phyloP scores from a whole-genome alignment of 306 rosid species.

The Datisca glomerata region DNA sequence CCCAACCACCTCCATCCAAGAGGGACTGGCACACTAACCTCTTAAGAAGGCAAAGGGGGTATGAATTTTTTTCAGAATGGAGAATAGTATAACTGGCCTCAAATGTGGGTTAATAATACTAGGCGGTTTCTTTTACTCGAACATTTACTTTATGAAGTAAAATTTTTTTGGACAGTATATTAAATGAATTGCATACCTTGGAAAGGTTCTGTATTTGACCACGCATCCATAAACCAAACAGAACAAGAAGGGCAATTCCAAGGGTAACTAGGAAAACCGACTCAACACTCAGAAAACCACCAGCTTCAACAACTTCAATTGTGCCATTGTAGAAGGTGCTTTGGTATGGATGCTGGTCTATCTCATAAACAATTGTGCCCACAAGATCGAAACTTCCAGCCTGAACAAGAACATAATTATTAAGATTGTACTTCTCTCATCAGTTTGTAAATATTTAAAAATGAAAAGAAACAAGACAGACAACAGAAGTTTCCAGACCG shows the following conservation, averaged over 20 bases:
- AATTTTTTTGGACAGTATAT: no score
- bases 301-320: slow-evolving; percentile 76
- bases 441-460: neutral
- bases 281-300: slow-evolving; percentile 62
- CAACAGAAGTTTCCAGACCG: no score
- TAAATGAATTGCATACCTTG: slow-evolving; percentile 55
- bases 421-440: neutral
- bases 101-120: no score
- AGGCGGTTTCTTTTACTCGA: no score
- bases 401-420: slow-evolving; percentile 30
- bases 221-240: slow-evolving; percentile 65
- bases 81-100: no score
- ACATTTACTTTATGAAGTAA: no score
- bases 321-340: slow-evolving; percentile 86
- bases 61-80: no score
- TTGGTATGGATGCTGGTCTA: slow-evolving; percentile 71
- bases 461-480: neutral
- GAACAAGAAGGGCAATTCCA: slow-evolving; percentile 67
- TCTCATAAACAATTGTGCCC: slow-evolving; percentile 70
- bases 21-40: no score
- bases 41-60: no score
- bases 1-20: no score
- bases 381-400: slow-evolving; percentile 87
- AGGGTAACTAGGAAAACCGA: slow-evolving; percentile 87
- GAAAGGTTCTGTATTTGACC: slow-evolving; percentile 80